Evolutionary conservation across 148 eudicot species (phyloP).

Genomic region (Rhododendron griersonianum): DNA sequence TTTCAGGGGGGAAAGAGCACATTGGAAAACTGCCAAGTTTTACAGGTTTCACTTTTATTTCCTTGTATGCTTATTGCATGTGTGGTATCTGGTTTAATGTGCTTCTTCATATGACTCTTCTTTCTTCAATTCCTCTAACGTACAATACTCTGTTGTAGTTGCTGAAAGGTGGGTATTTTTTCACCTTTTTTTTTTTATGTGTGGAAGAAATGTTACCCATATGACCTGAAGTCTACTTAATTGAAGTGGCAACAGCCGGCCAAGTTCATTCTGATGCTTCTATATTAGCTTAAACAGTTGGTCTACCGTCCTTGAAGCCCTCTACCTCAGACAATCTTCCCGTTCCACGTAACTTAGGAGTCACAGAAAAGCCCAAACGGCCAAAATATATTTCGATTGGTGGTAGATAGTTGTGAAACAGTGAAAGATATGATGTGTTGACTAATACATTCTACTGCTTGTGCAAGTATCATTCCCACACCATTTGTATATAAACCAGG

Average conservation of each 20-base stretch:
- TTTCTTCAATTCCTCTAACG: not conserved
- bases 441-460: not conserved
- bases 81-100: not conserved
- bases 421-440: not conserved
- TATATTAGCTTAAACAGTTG: not conserved
- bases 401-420: not conserved
- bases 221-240: not conserved
- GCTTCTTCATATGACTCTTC: not conserved
- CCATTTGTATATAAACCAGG: not conserved
- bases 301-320: not conserved
- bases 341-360: not conserved
- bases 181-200: not conserved
- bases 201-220: not conserved
- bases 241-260: not conserved
- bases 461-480: not conserved
- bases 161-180: not conserved
- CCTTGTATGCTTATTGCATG: not conserved
- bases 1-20: constrained; percentile 95
- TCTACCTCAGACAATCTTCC: not conserved
- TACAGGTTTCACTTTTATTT: constrained; percentile 54
- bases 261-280: not conserved
- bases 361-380: not conserved
- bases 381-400: not conserved
- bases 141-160: not conserved
- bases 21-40: constrained; percentile 92